These are phyloP conservation scores for Candida maris DNA, from an alignment of 805 yeast genomes.

Conservation along the genomic window DNA sequence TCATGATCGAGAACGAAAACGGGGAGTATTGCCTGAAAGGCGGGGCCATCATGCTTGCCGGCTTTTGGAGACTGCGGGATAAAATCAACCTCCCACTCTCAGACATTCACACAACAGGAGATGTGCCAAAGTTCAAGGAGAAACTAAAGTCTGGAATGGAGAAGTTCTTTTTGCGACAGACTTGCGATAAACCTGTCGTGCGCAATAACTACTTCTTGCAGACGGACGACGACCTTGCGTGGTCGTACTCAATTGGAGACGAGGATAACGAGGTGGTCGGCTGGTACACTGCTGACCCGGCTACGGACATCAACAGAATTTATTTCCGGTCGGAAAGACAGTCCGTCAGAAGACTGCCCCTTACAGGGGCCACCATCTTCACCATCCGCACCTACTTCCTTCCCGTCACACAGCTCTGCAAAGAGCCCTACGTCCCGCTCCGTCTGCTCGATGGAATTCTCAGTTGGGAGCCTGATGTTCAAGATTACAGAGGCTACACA, in stretches of 20 bases:
- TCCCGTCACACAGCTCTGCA: slow-evolving; percentile 49
- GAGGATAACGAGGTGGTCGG: slow-evolving; percentile 52
- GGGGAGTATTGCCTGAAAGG: slow-evolving; percentile 57
- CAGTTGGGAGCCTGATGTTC: slow-evolving; percentile 60
- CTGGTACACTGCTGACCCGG: slow-evolving; percentile 59
- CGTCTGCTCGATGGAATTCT: slow-evolving; percentile 55
- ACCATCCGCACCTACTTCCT: slow-evolving; percentile 62
- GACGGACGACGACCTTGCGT: slow-evolving; percentile 57
- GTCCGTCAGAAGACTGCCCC: slow-evolving; percentile 56
- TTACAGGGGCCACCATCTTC: slow-evolving; percentile 53
- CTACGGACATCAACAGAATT: slow-evolving; percentile 42
- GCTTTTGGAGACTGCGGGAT: slow-evolving; percentile 66
- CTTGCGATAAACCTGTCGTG: slow-evolving; percentile 61
- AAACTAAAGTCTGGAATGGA: slow-evolving; percentile 63
- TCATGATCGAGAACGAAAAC: slow-evolving; percentile 56
- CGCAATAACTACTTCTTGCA: slow-evolving; percentile 65
- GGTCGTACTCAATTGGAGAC: slow-evolving; percentile 63
- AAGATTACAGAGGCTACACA: slow-evolving; percentile 55
- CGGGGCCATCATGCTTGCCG: slow-evolving; percentile 63
- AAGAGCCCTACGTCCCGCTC: slow-evolving; percentile 61
- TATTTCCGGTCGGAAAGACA: slow-evolving; percentile 66
- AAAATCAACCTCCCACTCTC: slow-evolving; percentile 53
- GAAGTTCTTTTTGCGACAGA: slow-evolving; percentile 54
- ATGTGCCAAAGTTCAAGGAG: slow-evolving; percentile 61
- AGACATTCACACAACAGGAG: slow-evolving; percentile 61